These are phyloP conservation scores for Myotisia sp. DNA, from an alignment of 2,329 filamentous ascomycete species.

Conservation along the genomic window DNA sequence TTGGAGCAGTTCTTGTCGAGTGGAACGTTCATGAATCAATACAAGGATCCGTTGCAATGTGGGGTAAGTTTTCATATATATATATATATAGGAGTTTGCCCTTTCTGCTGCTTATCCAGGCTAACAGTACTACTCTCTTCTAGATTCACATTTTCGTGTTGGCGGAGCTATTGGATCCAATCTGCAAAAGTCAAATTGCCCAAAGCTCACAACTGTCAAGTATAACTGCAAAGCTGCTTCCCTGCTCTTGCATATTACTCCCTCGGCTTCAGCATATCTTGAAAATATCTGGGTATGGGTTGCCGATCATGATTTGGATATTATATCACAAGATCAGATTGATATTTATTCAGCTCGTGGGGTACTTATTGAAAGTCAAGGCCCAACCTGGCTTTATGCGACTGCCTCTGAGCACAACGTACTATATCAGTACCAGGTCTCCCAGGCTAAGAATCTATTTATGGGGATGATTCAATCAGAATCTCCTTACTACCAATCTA, in stretches of 20 bases:
- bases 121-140: slow-evolving; percentile 12
- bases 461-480: slow-evolving; percentile 77
- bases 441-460: slow-evolving; percentile 62
- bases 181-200: slow-evolving; percentile 19
- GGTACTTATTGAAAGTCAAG: slow-evolving; percentile 37
- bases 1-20: slow-evolving; percentile 25
- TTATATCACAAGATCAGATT: slow-evolving; percentile 30
- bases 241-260: slow-evolving; percentile 50
- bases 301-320: slow-evolving; percentile 7
- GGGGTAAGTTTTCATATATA: slow-evolving; percentile 3
- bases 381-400: slow-evolving; percentile 55
- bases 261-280: slow-evolving; percentile 29
- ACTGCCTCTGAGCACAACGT: slow-evolving; percentile 49
- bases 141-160: slow-evolving; percentile 27
- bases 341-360: slow-evolving; percentile 44
- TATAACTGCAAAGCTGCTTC: slow-evolving; percentile 19
- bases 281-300: slow-evolving; percentile 19
- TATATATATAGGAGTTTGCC: too few relatives aligned
- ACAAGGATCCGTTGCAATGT: slow-evolving; percentile 14
- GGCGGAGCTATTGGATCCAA: slow-evolving; percentile 26
- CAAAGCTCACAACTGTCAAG: slow-evolving; percentile 14
- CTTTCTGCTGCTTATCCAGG: too few relatives aligned
- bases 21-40: slow-evolving; percentile 22
- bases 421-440: slow-evolving; percentile 68
- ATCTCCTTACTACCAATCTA: slow-evolving; percentile 71